Percentiles rank a stretch among this genome's conserved stretches.
These are phyloP conservation scores for Fomitopsis palustris DNA, from an alignment of 1,284 basidiomycete genomes.

Conservation along the genomic window DNA sequence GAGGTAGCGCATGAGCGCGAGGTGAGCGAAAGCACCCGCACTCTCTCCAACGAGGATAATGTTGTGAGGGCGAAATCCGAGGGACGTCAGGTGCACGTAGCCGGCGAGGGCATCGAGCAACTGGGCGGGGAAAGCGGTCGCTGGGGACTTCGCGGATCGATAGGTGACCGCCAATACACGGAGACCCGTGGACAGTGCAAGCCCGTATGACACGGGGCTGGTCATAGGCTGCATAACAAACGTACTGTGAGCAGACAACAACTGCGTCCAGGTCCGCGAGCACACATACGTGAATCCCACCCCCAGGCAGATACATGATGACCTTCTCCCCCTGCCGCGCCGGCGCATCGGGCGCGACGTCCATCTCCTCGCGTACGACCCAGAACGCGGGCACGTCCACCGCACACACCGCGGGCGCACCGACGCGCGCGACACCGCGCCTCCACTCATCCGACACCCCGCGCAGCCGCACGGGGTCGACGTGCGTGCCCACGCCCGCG, in stretches of 20 bases:
- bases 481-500: background rate
- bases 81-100: background rate
- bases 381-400: background rate
- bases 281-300: background rate
- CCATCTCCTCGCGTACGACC: background rate
- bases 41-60: background rate
- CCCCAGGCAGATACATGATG: background rate
- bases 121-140: background rate
- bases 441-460: background rate
- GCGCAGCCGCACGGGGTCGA: background rate
- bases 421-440: background rate
- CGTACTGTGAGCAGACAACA: background rate
- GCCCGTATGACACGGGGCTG: background rate
- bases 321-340: background rate
- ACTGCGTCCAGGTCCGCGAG: background rate
- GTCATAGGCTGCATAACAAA: background rate
- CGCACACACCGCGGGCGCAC: background rate
- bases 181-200: background rate
- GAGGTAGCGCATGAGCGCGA: background rate
- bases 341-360: background rate
- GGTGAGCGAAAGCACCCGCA: background rate
- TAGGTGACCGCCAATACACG: background rate
- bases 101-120: conserved; percentile 1
- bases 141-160: background rate
- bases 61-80: background rate